A percentile compares a stretch with the other conserved stretches of the same genome.
These are phyloP conservation scores for Tricholoma furcatifolium DNA, from an alignment of 768 basidiomycete species.

Conservation along the genomic window DNA sequence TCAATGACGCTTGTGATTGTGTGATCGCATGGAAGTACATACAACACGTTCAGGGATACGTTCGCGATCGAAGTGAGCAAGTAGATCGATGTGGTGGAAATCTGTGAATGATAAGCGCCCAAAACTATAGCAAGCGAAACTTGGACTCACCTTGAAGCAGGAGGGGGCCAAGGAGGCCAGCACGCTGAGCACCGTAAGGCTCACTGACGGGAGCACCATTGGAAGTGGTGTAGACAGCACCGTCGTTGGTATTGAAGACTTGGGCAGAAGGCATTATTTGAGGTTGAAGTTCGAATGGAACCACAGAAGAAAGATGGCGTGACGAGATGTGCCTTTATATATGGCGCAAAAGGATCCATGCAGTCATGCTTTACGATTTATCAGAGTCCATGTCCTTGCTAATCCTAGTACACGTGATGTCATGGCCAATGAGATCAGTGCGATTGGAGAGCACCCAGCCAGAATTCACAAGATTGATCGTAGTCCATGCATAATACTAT, in stretches of 20 bases:
- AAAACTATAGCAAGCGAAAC: background rate
- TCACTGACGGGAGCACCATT: slow-evolving; percentile 75
- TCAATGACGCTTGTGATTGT: slow-evolving; percentile 23
- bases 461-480: too few relatives aligned
- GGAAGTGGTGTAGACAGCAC: slow-evolving; percentile 79
- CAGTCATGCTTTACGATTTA: too few relatives aligned
- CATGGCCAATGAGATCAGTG: too few relatives aligned
- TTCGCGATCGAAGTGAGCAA: slow-evolving; percentile 92
- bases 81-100: slow-evolving; percentile 85
- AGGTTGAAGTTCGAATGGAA: slow-evolving; percentile 12
- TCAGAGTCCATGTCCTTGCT: too few relatives aligned
- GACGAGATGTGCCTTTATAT: background rate
- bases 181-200: slow-evolving; percentile 78
- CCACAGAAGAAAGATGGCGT: slow-evolving; percentile 12
- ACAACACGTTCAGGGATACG: slow-evolving; percentile 95
- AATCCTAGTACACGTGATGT: too few relatives aligned
- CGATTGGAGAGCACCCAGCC: too few relatives aligned
- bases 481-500: too few relatives aligned
- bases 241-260: slow-evolving; percentile 52
- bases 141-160: slow-evolving; percentile 71
- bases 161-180: slow-evolving; percentile 77
- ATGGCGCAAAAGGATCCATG: too few relatives aligned
- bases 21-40: slow-evolving; percentile 24
- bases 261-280: slow-evolving; percentile 62
- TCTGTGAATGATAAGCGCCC: slow-evolving; percentile 39